Conservation (phyloP, 108 stramenopile species). For the Cyclostephanos invisitatus region DNA sequence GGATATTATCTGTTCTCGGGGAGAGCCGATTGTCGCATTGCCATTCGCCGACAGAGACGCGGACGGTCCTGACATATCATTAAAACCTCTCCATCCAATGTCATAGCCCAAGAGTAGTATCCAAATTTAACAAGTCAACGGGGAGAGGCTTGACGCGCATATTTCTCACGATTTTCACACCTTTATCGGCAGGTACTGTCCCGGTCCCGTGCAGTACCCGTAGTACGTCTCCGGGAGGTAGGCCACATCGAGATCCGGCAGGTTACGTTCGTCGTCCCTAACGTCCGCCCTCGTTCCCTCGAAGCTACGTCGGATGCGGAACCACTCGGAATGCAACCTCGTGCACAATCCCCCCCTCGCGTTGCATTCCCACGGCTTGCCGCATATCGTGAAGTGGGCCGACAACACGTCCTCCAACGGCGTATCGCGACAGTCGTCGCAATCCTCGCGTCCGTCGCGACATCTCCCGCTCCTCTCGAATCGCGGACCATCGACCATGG, state of each 20-base stretch:
- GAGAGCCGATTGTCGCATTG: too few relatives aligned
- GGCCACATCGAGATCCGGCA: slow-evolving; percentile 42
- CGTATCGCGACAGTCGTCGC: slow-evolving; percentile 73
- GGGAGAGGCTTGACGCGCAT: too few relatives aligned
- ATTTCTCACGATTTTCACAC: slow-evolving; percentile 3
- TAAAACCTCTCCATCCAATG: too few relatives aligned
- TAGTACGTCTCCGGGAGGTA: slow-evolving; percentile 54
- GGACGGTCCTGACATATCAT: too few relatives aligned
- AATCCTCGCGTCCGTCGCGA: slow-evolving; percentile 51
- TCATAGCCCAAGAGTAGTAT: too few relatives aligned
- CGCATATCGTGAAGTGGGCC: slow-evolving; percentile 84
- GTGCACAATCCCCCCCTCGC: slow-evolving; percentile 45
- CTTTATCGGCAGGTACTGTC: slow-evolving; percentile 57
- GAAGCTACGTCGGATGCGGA: slow-evolving; percentile 68
- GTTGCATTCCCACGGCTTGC: slow-evolving; percentile 78
- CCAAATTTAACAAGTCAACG: too few relatives aligned
- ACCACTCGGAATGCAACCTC: slow-evolving; percentile 80
- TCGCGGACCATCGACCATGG: slow-evolving; percentile 65
- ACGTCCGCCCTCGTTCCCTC: slow-evolving; percentile 62
- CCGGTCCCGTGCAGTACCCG: slow-evolving; percentile 65
- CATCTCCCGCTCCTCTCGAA: slow-evolving; percentile 45
- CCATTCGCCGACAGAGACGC: too few relatives aligned
- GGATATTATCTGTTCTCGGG: too few relatives aligned
- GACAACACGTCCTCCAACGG: slow-evolving; percentile 52
- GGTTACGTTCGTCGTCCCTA: slow-evolving; percentile 1